phyloP scores from a whole-genome alignment of 2,329 filamentous ascomycete species.

The Penicillium paneum region DNA sequence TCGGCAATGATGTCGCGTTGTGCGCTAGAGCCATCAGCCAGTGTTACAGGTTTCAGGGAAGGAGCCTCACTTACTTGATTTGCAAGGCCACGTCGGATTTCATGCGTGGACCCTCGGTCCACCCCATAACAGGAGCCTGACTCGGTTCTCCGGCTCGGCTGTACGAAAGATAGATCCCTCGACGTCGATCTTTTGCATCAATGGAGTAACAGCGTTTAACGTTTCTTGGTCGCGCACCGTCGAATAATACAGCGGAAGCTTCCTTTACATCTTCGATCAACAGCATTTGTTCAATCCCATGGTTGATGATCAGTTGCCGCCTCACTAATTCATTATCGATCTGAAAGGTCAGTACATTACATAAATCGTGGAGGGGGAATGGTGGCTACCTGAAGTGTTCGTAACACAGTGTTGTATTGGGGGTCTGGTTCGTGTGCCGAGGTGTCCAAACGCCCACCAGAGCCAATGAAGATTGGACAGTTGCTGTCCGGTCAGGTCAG shows the following conservation, averaged over 20 bases:
- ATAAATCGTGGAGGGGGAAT: neutral
- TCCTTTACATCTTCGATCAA: conserved; percentile 67
- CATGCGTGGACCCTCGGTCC: conserved; percentile 64
- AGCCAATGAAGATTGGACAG: conserved; percentile 64
- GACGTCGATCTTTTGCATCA: conserved; percentile 61
- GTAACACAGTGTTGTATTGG: conserved; percentile 71
- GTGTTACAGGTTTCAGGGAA: neutral
- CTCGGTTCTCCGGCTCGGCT: conserved; percentile 49
- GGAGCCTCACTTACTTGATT: conserved; percentile 47
- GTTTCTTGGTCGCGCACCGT: conserved; percentile 60
- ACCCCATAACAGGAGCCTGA: conserved; percentile 54
- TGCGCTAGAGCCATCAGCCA: conserved; percentile 28
- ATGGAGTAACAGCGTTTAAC: conserved; percentile 65
- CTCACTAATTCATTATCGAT: conserved; percentile 76
- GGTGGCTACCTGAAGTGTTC: conserved; percentile 60
- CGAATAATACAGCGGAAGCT: conserved; percentile 68
- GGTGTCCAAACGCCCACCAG: conserved; percentile 54
- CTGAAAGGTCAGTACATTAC: conserved; percentile 38
- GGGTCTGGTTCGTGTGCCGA: conserved; percentile 69
- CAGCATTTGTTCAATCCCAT: conserved; percentile 78
- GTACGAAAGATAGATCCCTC: conserved; percentile 59
- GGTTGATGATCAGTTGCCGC: conserved; percentile 78
- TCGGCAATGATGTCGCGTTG: conserved; percentile 51
- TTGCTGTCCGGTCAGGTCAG: conserved; percentile 40
- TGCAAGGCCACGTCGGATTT: conserved; percentile 70